Evolutionary conservation across 1,139 yeast species (phyloP).

Genomic region (Debaryomyces robertsiae): DNA sequence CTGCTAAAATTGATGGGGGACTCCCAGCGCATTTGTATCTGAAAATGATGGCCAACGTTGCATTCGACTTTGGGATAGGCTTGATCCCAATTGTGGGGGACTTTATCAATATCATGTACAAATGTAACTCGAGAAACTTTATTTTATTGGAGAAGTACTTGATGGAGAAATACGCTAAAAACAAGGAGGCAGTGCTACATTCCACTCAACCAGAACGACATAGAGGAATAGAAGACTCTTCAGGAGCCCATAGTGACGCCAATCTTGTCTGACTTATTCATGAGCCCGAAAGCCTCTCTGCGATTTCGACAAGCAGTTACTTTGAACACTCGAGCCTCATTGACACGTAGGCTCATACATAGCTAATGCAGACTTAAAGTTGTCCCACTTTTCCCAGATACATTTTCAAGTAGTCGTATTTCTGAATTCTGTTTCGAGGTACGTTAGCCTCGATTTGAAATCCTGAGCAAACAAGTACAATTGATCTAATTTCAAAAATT

Average conservation of each 20-base stretch:
- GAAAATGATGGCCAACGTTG: constrained; percentile 61
- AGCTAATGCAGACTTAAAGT: too few relatives aligned
- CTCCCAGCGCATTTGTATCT: constrained; percentile 52
- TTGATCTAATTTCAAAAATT: constrained; percentile 70
- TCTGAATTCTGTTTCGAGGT: constrained; percentile 28
- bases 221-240: neutral
- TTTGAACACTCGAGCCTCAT: too few relatives aligned
- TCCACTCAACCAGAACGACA: neutral
- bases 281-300: too few relatives aligned
- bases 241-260: neutral
- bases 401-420: constrained; percentile 4
- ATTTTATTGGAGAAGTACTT: constrained; percentile 61
- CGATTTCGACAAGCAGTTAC: too few relatives aligned
- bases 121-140: constrained; percentile 75
- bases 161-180: constrained; percentile 39
- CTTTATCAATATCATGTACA: constrained; percentile 65
- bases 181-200: neutral
- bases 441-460: constrained; percentile 33
- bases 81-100: constrained; percentile 76
- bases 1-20: constrained; percentile 64
- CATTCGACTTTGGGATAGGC: constrained; percentile 68
- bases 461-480: constrained; percentile 51
- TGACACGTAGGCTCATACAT: too few relatives aligned
- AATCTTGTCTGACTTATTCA: neutral
- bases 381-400: too few relatives aligned